Conservation (phyloP, 75 land plant genomes). For the Sequoia sempervirens region DNA sequence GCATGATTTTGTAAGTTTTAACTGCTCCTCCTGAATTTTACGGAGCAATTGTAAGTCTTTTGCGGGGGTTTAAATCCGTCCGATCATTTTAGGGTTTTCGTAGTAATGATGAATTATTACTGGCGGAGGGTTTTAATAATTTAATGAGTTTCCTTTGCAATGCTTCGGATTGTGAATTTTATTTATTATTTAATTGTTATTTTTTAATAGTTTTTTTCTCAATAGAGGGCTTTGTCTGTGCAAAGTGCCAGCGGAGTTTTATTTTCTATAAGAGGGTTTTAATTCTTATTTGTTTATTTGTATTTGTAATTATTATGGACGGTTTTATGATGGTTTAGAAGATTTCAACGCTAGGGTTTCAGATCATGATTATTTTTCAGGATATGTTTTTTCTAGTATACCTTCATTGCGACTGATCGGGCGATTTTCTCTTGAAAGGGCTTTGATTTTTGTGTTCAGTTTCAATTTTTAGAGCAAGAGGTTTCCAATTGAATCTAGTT, state of each 20-base stretch:
- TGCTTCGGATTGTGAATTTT: background rate
- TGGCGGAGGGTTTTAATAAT: background rate
- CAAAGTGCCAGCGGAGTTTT: too few relatives aligned
- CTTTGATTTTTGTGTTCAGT: background rate
- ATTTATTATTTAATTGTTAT: too few relatives aligned
- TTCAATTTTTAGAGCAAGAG: background rate
- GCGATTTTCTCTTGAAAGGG: background rate
- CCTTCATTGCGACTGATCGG: background rate
- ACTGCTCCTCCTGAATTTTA: background rate
- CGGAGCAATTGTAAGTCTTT: background rate
- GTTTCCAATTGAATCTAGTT: background rate
- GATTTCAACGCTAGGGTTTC: background rate
- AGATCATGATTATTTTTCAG: background rate
- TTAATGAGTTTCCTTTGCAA: background rate
- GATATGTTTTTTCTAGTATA: background rate
- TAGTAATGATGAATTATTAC: background rate
- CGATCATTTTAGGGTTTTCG: background rate
- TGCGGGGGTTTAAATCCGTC: background rate
- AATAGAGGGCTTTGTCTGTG: too few relatives aligned
- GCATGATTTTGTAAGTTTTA: background rate
- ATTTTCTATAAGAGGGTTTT: too few relatives aligned
- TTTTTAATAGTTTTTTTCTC: too few relatives aligned
- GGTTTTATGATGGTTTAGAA: background rate
- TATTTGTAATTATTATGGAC: background rate
- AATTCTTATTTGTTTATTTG: background rate